Conservation (phyloP, 2,329 filamentous ascomycete species). For the Arthrobotrys entomopaga region DNA sequence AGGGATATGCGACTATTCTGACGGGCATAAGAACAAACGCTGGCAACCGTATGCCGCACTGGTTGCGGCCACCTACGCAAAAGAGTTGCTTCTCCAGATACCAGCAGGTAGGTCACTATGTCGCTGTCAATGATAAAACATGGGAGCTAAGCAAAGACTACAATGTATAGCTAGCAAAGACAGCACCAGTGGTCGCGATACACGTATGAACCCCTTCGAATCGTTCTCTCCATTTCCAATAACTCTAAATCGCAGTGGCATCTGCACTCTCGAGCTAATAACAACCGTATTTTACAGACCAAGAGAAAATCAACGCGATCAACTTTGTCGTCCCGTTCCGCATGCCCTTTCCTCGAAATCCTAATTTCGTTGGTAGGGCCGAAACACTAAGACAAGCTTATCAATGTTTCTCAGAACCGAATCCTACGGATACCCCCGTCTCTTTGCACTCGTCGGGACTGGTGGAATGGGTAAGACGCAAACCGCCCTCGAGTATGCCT, state of each 20-base stretch:
- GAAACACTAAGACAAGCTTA: slow-evolving; percentile 6
- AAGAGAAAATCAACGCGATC: background rate
- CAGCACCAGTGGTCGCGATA: too few species aligned
- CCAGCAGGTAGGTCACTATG: background rate
- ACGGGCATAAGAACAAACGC: slow-evolving; percentile 15
- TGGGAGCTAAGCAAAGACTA: too few species aligned
- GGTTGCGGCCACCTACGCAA: slow-evolving; percentile 21
- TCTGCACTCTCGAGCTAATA: background rate
- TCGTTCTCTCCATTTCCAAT: too few species aligned
- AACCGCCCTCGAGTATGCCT: slow-evolving; percentile 55
- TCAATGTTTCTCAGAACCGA: slow-evolving; percentile 5
- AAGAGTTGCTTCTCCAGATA: slow-evolving; percentile 1
- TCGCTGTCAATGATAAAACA: too few species aligned
- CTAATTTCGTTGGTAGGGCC: slow-evolving; percentile 4
- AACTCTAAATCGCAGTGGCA: too few species aligned
- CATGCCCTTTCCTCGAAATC: slow-evolving; percentile 24
- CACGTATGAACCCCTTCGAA: too few species aligned
- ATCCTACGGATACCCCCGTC: background rate
- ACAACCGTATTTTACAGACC: background rate
- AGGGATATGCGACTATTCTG: slow-evolving; percentile 26
- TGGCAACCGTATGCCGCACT: slow-evolving; percentile 22
- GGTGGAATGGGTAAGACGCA: slow-evolving; percentile 56
- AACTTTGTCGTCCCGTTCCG: slow-evolving; percentile 17
- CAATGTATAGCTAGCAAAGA: too few species aligned
- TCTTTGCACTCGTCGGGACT: background rate